These are phyloP conservation scores for Penicillium pancosmium DNA, from an alignment of 495 filamentous ascomycete species.

Conservation along the genomic window DNA sequence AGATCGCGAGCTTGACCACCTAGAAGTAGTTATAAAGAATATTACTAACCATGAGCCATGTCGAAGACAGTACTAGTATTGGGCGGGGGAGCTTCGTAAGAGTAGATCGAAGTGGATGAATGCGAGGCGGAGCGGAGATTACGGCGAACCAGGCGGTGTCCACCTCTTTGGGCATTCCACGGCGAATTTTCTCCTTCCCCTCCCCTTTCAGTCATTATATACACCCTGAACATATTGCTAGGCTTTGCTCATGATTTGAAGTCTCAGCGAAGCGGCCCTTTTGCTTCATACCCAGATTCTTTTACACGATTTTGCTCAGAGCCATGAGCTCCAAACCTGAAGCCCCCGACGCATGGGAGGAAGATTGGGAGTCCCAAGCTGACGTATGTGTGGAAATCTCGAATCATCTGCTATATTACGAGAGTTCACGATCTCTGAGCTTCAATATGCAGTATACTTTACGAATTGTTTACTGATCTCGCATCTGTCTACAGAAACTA, in stretches of 20 bases:
- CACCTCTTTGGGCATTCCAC: constrained; percentile 16
- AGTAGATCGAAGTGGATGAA: constrained; percentile 5
- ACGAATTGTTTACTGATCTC: constrained; percentile 16
- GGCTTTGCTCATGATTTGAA: constrained; percentile 7
- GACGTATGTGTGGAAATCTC: constrained; percentile 55
- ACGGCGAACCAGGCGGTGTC: constrained; percentile 30
- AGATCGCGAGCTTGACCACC: not conserved
- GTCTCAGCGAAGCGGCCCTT: not conserved
- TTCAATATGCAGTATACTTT: not conserved
- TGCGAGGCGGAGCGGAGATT: constrained; percentile 21
- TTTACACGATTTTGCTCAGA: constrained; percentile 5
- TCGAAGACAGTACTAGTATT: not conserved
- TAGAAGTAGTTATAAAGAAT: not conserved
- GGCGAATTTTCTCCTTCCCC: constrained; percentile 31
- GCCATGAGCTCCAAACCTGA: constrained; percentile 57
- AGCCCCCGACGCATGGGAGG: constrained; percentile 84
- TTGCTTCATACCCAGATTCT: not conserved
- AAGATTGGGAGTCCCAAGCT: constrained; percentile 82
- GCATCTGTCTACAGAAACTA: constrained; percentile 36
- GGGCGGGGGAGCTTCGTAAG: not conserved
- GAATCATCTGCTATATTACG: not conserved
- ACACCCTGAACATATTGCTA: constrained; percentile 17
- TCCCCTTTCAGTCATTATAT: constrained; percentile 15
- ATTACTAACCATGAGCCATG: constrained; percentile 30
- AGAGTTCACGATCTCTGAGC: not conserved